Conservation (phyloP, 2,329 filamentous ascomycete genomes). For the Penicillium sp. region DNA sequence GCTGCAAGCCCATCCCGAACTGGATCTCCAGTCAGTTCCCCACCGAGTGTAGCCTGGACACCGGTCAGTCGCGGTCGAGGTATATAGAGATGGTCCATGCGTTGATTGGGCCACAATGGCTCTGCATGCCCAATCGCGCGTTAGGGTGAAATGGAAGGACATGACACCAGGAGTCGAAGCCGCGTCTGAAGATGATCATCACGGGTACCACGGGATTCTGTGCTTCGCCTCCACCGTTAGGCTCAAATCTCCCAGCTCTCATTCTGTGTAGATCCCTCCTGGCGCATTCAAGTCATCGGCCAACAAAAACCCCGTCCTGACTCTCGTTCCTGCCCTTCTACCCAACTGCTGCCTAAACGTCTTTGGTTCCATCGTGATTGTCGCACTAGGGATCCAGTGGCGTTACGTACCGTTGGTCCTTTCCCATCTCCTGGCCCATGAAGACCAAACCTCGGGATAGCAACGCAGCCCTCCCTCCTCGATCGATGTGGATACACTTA, state of each 20-base stretch:
- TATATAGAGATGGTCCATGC: conserved; percentile 19
- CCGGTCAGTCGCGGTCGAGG: conserved; percentile 7
- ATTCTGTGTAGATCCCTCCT: conserved; percentile 16
- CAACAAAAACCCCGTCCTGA: conserved; percentile 12
- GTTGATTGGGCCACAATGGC: conserved; percentile 21
- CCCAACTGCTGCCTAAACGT: conserved; percentile 25
- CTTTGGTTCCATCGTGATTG: conserved; percentile 5
- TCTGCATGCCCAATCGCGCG: conserved; percentile 15
- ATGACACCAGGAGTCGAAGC: neutral
- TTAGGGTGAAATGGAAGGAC: neutral
- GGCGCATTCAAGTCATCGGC: conserved; percentile 11
- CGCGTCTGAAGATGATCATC: conserved; percentile 5
- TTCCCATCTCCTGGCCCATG: conserved; percentile 3
- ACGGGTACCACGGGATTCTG: conserved; percentile 14
- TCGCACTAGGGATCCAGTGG: conserved; percentile 12
- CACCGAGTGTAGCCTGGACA: conserved; percentile 2
- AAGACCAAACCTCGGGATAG: conserved; percentile 11
- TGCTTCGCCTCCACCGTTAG: conserved; percentile 18
- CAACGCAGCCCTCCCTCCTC: conserved; percentile 5
- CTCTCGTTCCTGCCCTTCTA: conserved; percentile 14
- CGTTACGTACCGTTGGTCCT: conserved; percentile 1
- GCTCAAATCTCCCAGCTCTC: conserved; percentile 5
- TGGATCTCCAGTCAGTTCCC: conserved; percentile 10
- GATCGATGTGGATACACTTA: conserved; percentile 7
- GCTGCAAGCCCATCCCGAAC: conserved; percentile 15